Conservation (phyloP, 495 filamentous ascomycete genomes). For the Penicillium crystallinum region DNA sequence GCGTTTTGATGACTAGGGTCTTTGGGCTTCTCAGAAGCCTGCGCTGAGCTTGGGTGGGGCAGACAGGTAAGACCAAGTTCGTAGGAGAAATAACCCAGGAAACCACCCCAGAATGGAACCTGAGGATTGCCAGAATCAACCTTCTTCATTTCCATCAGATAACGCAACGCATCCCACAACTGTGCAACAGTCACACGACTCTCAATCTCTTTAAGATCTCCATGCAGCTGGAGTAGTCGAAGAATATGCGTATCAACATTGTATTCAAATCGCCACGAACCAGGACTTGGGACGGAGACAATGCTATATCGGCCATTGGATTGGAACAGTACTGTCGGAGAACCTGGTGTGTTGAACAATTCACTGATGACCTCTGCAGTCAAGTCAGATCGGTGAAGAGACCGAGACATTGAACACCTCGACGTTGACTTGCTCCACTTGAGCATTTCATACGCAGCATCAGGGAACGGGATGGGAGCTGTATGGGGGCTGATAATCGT, state of each 20-base stretch:
- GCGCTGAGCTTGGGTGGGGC: conserved; percentile 24
- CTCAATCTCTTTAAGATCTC: conserved; percentile 9
- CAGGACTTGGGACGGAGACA: conserved; percentile 37
- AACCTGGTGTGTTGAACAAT: conserved; percentile 30
- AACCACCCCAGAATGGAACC: conserved; percentile 77
- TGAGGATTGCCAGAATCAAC: conserved; percentile 36
- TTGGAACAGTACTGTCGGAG: conserved; percentile 38
- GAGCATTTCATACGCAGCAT: conserved; percentile 32
- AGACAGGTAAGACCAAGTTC: conserved; percentile 66
- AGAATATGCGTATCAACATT: conserved; percentile 22
- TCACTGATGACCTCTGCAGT: conserved; percentile 35
- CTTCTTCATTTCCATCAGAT: conserved; percentile 51
- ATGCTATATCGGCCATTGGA: conserved; percentile 40
- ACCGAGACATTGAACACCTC: conserved; percentile 22
- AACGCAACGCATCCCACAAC: conserved; percentile 40
- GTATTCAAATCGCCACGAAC: conserved; percentile 42
- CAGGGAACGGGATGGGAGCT: conserved; percentile 20
- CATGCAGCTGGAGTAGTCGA: conserved; percentile 19
- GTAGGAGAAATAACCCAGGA: conserved; percentile 87
- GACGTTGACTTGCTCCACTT: conserved; percentile 34
- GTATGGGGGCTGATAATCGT: conserved; percentile 22
- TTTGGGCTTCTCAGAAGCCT: background rate
- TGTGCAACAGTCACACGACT: conserved; percentile 25
- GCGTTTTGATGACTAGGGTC: background rate
- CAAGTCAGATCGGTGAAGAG: conserved; percentile 14